Conservation (phyloP, 768 basidiomycete species). For the Wakefieldia striispora region DNA sequence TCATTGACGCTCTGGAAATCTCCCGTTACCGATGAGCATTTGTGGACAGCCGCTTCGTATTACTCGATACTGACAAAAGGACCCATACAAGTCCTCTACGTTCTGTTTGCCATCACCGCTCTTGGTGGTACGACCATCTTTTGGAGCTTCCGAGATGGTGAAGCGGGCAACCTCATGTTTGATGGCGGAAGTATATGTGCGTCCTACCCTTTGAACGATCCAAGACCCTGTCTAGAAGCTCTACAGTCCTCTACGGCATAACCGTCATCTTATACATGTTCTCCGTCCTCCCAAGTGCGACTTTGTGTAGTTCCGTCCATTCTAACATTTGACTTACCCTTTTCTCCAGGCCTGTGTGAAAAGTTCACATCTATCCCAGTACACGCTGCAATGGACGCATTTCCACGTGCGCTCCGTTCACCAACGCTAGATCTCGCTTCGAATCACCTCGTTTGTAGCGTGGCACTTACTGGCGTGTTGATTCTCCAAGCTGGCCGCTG, state of each 20-base stretch:
- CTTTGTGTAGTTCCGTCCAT: background rate
- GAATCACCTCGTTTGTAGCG: constrained; percentile 81
- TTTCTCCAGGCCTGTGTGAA: constrained; percentile 48
- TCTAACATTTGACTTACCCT: constrained; percentile 8
- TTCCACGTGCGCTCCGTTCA: constrained; percentile 60
- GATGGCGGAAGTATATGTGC: constrained; percentile 86
- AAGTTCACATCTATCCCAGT: constrained; percentile 59
- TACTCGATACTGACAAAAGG: constrained; percentile 75
- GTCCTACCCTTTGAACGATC: constrained; percentile 26
- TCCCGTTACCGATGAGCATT: constrained; percentile 78
- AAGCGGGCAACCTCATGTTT: constrained; percentile 87
- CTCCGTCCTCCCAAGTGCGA: constrained; percentile 79
- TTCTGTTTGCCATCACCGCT: constrained; percentile 52
- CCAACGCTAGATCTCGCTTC: constrained; percentile 79
- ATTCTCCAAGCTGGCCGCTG: constrained; percentile 80
- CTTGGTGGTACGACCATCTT: constrained; percentile 68
- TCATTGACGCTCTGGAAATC: constrained; percentile 88
- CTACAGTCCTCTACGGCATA: constrained; percentile 69
- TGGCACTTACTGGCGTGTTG: constrained; percentile 84
- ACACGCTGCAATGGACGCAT: constrained; percentile 50
- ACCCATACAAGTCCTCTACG: constrained; percentile 53
- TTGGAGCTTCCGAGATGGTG: constrained; percentile 74
- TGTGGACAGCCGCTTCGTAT: constrained; percentile 81
- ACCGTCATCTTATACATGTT: constrained; percentile 71
- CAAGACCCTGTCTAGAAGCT: background rate